Evolutionary conservation across 306 rosid genomes (phyloP).

Genomic region (Luffa acutangula): DNA sequence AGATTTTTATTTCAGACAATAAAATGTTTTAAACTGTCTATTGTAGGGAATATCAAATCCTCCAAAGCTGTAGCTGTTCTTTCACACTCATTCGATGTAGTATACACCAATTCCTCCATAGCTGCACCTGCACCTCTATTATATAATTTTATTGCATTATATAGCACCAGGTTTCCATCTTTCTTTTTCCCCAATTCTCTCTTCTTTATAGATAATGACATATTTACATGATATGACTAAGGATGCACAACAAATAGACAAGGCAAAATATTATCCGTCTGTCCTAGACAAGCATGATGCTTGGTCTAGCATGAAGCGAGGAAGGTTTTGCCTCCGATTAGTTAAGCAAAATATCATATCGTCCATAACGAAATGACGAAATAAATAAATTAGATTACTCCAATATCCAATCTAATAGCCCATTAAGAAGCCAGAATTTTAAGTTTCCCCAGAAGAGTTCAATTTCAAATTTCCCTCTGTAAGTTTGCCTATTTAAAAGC

Average conservation of each 20-base stretch:
- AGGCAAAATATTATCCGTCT: neutral
- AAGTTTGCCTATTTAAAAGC: neutral
- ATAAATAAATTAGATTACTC: neutral
- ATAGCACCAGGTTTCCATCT: neutral
- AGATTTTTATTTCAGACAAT: neutral
- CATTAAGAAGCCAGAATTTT: neutral
- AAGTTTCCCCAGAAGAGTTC: neutral
- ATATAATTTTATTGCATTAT: neutral
- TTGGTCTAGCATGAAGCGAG: neutral
- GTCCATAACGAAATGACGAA: neutral
- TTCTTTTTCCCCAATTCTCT: neutral
- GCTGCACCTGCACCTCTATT: too few relatives aligned
- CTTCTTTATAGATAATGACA: neutral
- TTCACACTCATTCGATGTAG: neutral
- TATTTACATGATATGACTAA: neutral
- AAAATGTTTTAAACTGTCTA: neutral
- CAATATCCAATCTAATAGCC: neutral
- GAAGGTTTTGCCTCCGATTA: neutral
- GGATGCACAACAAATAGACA: neutral
- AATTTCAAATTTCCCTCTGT: neutral
- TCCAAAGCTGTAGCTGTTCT: neutral
- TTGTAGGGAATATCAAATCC: neutral
- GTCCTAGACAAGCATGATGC: neutral
- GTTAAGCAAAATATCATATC: too few relatives aligned
- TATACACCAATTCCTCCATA: neutral